Conservation (phyloP, 129 eudicot species). For the Pseudognaphalium luteoalbum region DNA sequence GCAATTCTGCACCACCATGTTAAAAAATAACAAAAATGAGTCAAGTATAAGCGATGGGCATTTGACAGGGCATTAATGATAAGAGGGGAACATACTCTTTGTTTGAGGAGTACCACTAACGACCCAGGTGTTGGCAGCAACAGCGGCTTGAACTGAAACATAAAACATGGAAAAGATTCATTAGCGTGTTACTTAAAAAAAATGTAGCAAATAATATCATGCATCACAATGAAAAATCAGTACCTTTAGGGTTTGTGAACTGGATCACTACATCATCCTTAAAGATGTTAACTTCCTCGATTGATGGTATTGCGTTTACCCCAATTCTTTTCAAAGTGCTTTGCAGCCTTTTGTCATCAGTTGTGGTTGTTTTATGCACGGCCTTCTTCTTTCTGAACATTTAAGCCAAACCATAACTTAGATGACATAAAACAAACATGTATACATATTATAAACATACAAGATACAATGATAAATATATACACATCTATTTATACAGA, state of each 20-base stretch:
- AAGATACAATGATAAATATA: background rate
- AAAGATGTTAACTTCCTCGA: slow-evolving; percentile 85
- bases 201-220: background rate
- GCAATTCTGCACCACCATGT: slow-evolving; percentile 51
- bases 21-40: background rate
- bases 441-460: background rate
- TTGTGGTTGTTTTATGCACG: slow-evolving; percentile 83
- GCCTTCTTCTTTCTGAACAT: slow-evolving; percentile 90
- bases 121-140: slow-evolving; percentile 95
- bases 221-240: background rate
- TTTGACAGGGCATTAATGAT: background rate
- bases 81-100: slow-evolving; percentile 51
- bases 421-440: background rate
- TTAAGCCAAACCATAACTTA: background rate
- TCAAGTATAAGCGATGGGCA: background rate
- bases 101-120: slow-evolving; percentile 85
- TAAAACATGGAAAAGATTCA: background rate
- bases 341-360: slow-evolving; percentile 46
- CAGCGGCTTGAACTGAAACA: slow-evolving; percentile 86
- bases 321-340: slow-evolving; percentile 77
- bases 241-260: slow-evolving; percentile 86
- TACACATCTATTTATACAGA: background rate
- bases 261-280: slow-evolving; percentile 83
- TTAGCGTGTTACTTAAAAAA: background rate
- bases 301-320: slow-evolving; percentile 67